phyloP scores from a whole-genome alignment of 2,329 filamentous ascomycete species.

The Ophiostoma quercus region DNA sequence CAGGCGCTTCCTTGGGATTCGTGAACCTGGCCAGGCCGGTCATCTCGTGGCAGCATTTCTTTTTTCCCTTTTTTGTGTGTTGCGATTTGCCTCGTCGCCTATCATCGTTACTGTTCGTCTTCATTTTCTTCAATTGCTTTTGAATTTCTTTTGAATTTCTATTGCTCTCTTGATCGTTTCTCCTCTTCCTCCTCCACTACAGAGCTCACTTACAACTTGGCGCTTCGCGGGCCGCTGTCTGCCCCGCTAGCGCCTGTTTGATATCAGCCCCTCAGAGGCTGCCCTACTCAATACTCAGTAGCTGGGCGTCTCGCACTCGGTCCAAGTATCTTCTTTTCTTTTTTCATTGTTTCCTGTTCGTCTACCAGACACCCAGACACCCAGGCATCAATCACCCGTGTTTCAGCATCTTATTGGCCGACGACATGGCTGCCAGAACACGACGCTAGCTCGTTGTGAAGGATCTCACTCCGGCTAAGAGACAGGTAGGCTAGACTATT shows the following conservation, averaged over 20 bases:
- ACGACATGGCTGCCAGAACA: not conserved
- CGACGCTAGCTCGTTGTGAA: slow-evolving; percentile 19
- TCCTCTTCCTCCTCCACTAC: not conserved
- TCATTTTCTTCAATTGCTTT: not conserved
- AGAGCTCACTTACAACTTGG: slow-evolving; percentile 3
- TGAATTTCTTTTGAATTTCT: not conserved
- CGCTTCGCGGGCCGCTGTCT: slow-evolving; percentile 8
- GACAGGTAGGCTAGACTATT: too few species aligned
- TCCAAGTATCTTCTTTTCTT: not conserved
- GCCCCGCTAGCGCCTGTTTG: slow-evolving; percentile 3
- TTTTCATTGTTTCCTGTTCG: too few species aligned
- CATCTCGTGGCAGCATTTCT: not conserved
- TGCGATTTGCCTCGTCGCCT: not conserved
- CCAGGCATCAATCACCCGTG: not conserved
- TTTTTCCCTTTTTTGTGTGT: not conserved
- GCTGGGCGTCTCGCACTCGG: not conserved
- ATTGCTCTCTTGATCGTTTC: not conserved
- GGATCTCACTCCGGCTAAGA: slow-evolving; percentile 13
- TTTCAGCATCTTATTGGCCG: slow-evolving; percentile 20
- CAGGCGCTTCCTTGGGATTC: not conserved
- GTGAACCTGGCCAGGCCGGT: not conserved
- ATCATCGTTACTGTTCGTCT: not conserved
- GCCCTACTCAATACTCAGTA: not conserved
- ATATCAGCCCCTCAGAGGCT: not conserved
- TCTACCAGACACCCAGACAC: not conserved